phyloP scores from a whole-genome alignment of 768 basidiomycete species.

The Boletus fagicola region DNA sequence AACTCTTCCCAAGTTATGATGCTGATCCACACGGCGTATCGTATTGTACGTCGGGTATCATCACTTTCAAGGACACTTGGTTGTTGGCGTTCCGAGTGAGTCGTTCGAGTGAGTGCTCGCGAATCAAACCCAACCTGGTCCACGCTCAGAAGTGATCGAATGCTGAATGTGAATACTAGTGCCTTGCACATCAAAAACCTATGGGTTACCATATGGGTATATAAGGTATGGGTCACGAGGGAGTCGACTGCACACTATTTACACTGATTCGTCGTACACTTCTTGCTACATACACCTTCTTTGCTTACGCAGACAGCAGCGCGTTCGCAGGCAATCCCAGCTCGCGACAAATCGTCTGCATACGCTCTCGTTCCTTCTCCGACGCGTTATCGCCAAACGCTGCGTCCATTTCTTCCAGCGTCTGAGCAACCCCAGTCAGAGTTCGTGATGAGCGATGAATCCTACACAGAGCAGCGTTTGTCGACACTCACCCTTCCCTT shows the following conservation, averaged over 20 bases:
- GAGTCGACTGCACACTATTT: background rate
- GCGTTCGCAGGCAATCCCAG: constrained; percentile 30
- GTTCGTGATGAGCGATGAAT: background rate
- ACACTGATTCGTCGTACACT: background rate
- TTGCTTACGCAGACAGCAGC: constrained; percentile 15
- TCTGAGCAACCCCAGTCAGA: constrained; percentile 15
- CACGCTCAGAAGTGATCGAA: background rate
- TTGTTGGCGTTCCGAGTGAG: background rate
- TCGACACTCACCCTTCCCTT: constrained; percentile 30
- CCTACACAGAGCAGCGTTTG: background rate
- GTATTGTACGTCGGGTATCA: background rate
- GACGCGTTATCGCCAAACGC: constrained; percentile 32
- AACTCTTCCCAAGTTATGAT: background rate
- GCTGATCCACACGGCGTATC: background rate
- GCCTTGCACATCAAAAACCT: background rate
- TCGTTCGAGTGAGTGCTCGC: background rate
- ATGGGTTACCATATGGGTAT: too few relatives aligned
- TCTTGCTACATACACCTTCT: background rate
- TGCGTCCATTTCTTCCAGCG: constrained; percentile 34
- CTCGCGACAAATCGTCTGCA: constrained; percentile 28
- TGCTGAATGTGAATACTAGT: too few relatives aligned
- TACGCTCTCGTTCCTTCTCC: constrained; percentile 26
- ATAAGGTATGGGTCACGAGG: too few relatives aligned
- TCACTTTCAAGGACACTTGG: background rate
- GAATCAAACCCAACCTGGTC: background rate